These are phyloP conservation scores for Adenanthera pavonina DNA, from an alignment of 306 rosid genomes.

Conservation along the genomic window DNA sequence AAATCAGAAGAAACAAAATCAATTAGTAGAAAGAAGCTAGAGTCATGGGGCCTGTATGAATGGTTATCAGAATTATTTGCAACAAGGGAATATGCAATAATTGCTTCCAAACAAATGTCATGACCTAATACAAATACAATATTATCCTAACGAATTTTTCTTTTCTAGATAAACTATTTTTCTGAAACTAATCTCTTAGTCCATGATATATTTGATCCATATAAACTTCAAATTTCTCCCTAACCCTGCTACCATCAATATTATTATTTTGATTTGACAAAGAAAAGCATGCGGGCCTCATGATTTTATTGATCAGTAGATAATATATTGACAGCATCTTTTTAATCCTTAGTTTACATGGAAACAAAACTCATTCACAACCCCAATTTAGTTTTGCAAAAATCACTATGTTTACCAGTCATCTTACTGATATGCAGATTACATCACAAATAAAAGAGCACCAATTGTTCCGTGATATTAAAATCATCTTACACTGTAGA, in stretches of 20 bases:
- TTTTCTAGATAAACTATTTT: not conserved
- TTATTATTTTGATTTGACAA: slow-evolving; percentile 35
- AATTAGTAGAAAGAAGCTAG: slow-evolving; percentile 36
- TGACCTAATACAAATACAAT: not conserved
- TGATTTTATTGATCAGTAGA: slow-evolving; percentile 27
- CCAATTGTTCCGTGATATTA: slow-evolving; percentile 10
- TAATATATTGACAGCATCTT: slow-evolving; percentile 34
- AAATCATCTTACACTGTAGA: not conserved
- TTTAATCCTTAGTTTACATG: slow-evolving; percentile 41
- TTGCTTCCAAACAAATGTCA: slow-evolving; percentile 13
- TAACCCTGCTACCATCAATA: slow-evolving; percentile 8
- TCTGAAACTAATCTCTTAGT: slow-evolving; percentile 13
- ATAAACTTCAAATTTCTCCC: slow-evolving; percentile 15
- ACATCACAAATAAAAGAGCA: not conserved
- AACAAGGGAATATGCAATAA: slow-evolving; percentile 17
- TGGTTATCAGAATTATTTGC: slow-evolving; percentile 35
- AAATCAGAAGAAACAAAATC: slow-evolving; percentile 38
- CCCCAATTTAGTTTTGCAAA: not conserved
- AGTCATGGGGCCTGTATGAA: slow-evolving; percentile 37
- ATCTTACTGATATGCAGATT: slow-evolving; percentile 25
- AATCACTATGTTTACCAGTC: not conserved
- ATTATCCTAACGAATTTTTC: not conserved
- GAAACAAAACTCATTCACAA: slow-evolving; percentile 15
- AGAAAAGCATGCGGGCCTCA: slow-evolving; percentile 25
- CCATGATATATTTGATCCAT: not conserved